phyloP scores from a whole-genome alignment of 2,329 filamentous ascomycete species.

The Arthroderma sp. region DNA sequence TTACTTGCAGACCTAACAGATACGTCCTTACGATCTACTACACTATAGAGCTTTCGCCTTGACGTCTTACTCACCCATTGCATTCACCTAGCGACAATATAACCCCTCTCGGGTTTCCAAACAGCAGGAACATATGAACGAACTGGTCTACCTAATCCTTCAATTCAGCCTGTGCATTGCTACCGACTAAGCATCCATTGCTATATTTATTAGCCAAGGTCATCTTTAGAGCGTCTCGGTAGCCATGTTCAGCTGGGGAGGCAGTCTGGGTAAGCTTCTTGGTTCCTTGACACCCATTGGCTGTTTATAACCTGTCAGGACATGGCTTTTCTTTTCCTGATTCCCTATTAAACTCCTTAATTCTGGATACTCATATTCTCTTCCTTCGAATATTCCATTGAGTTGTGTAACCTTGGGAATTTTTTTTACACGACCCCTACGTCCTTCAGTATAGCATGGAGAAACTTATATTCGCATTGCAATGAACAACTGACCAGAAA shows the following conservation, averaged over 20 bases:
- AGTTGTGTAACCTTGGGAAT: background rate
- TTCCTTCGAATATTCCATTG: background rate
- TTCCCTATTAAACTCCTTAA: background rate
- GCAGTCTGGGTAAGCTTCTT: conserved; percentile 13
- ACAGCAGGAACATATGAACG: background rate
- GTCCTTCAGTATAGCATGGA: background rate
- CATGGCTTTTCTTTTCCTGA: background rate
- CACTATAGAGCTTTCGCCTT: background rate
- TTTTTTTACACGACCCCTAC: background rate
- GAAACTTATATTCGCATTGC: background rate
- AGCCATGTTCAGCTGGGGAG: conserved; percentile 16
- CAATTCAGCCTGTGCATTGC: background rate
- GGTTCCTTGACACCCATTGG: background rate
- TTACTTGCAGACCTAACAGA: background rate
- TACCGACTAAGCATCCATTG: background rate
- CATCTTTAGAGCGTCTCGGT: background rate
- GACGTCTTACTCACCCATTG: background rate
- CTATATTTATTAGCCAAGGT: background rate
- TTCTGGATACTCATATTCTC: background rate
- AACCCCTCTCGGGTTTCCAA: background rate
- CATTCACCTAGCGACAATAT: background rate
- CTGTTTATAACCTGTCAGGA: background rate
- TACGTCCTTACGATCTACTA: background rate
- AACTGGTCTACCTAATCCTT: background rate
- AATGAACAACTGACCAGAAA: background rate